phyloP scores from a whole-genome alignment of 306 rosid species.

The Bauhinia variegata region DNA sequence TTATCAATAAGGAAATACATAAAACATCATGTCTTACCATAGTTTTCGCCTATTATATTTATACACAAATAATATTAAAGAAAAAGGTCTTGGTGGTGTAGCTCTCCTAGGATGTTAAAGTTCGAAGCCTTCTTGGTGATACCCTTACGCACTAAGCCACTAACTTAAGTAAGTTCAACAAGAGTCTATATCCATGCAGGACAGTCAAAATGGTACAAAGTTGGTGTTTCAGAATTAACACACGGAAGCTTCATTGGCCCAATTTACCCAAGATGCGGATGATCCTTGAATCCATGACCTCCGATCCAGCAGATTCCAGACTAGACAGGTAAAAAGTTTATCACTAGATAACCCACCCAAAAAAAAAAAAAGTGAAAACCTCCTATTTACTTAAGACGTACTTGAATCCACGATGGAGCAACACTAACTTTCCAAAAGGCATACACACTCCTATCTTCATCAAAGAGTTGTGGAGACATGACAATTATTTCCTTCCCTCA shows the following conservation, averaged over 20 bases:
- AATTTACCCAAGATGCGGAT: not conserved
- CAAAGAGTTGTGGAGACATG: not conserved
- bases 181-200: too few relatives aligned
- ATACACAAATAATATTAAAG: too few relatives aligned
- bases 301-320: not conserved
- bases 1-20: not conserved
- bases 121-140: slow-evolving; percentile 10
- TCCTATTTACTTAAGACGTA: not conserved
- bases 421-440: not conserved
- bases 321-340: not conserved
- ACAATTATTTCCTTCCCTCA: not conserved
- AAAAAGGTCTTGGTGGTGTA: not conserved
- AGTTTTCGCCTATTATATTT: not conserved
- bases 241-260: slow-evolving; percentile 1
- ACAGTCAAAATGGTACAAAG: too few relatives aligned
- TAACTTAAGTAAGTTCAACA: too few relatives aligned
- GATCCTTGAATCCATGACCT: not conserved
- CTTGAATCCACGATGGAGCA: not conserved
- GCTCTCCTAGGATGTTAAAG: not conserved
- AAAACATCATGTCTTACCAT: slow-evolving; percentile 1
- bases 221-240: not conserved
- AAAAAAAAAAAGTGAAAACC: not conserved
- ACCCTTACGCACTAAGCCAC: too few relatives aligned
- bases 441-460: not conserved
- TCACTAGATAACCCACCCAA: not conserved